A percentile compares a stretch with the other conserved stretches of the same genome.
phyloP scores from a whole-genome alignment of 495 filamentous ascomycete species.

The Melanomma pulvis-pyrius region DNA sequence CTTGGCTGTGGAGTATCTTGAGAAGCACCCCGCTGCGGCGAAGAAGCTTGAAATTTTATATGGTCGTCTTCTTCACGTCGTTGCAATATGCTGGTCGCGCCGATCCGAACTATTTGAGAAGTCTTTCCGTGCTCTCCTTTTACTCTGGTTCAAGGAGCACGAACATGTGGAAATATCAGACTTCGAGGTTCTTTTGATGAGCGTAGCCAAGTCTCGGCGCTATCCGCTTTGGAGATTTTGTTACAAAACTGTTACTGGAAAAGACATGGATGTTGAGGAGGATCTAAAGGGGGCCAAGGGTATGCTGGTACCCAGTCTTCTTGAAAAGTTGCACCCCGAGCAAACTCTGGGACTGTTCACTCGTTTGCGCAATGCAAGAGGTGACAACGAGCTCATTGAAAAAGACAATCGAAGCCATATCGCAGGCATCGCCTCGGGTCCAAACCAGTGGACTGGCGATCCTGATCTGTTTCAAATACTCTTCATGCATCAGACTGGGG shows the following conservation, averaged over 20 bases:
- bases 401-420: neutral
- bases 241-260: neutral
- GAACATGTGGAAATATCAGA: neutral
- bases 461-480: neutral
- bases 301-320: neutral
- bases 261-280: conserved; percentile 31
- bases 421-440: neutral
- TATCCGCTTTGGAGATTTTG: conserved; percentile 17
- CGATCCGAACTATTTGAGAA: conserved; percentile 13
- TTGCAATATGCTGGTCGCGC: conserved; percentile 20
- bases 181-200: neutral
- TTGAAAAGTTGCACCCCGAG: neutral
- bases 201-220: conserved; percentile 1
- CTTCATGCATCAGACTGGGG: neutral
- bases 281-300: conserved; percentile 35
- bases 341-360: conserved; percentile 21
- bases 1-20: conserved; percentile 12
- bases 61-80: conserved; percentile 4
- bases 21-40: neutral
- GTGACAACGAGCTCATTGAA: neutral
- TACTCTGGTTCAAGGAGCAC: neutral
- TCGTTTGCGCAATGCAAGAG: conserved; percentile 8
- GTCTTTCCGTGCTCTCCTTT: neutral
- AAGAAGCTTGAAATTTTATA: neutral
- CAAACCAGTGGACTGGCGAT: conserved; percentile 1